Base-by-base conservation (phyloP, 352 stramenopile species). In the Phytophthora hybrid region DNA sequence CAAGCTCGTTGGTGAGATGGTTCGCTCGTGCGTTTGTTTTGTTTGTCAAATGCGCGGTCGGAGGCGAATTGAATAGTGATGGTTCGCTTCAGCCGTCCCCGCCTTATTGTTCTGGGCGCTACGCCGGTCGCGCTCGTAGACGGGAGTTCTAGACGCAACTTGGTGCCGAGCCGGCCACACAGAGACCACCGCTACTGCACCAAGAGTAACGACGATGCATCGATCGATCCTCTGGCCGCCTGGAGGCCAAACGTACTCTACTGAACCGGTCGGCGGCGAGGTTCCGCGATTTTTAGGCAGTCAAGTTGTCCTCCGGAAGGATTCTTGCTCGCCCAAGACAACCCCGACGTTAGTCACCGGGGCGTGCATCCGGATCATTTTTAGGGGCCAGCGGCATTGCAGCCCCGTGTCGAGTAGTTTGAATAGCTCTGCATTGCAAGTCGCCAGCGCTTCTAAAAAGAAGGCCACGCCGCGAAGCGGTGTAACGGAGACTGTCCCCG, bases 11-110 rank as follows among this genome's bases (percentile, higher is more conserved):
- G 26, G 39, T 14, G 57, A 61, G 49, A 59, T 66, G 39, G 62
- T 69, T 64, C 52, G 21, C 11, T 55, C 51, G 54, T 57, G 52
- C 16, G 44, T 65, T 56, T 52, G 66, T 70, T 46, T 46, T 5
- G n/a, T n/a, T n/a, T n/a, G 54, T 62, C 57, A 67, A 71, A 58
- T 78, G 64, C 46, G 66, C 57, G n/a, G 51, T 65, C 41, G 71
- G 41, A 63, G 71, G 75, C 71, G 56, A 82, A 79, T 82, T 79
- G 75, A 77, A 60, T 71, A 72, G 60, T 82, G 73, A 63, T 41
- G 39, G 46, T 44, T 56, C 37, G 66, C 64, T 73, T 63, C 51
- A 63, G 52, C 46, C 41, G 49, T 52, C 59, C 54, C 54, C 66
- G 18, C 13, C 18, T 66, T 73, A 75, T 78, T 78, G 65, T 76